Base-by-base conservation (phyloP, 805 yeast genomes). In the Danielozyma ontarioensis region DNA sequence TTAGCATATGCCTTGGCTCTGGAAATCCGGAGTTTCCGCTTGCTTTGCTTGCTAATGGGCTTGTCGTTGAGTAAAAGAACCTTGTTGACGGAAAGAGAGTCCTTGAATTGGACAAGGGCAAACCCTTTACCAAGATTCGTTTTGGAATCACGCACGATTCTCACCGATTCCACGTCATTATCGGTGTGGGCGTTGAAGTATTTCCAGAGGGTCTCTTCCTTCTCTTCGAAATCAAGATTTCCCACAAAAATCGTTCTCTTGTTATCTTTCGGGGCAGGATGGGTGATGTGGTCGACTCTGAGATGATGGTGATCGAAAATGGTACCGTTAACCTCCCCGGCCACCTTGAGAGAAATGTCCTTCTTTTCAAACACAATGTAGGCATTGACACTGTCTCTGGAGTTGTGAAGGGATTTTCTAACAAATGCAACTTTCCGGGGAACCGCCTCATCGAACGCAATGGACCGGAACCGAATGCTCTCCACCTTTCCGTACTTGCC, bases 41-140 rank as follows among this genome's bases (percentile, higher is more conserved):
- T 60, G 35, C 61, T 64, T 25, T 55, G 58, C 19, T 58, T 55
- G 6, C 56, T 49, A 43, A 74, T 56, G 37, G 78, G 75, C 62
- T 84, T 80, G 29, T 77, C 90, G 56, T 89, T 76, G 40, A 86
- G 63, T 38, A 87, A 60, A 34, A 93, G 59, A 1, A 96, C 97
- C 53, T 85, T 83, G 41, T 80, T 78, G 7, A 93, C 96, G 27
- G 80, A 68, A 35, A 80, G 61, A 1, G 74, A 46, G 50, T 84
- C 90, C 40, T 70, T 74, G 65, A 89, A 93, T 59, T 90, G 97
- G 23, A 93, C 88, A 55, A 89, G 85, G 4, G 96, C 98, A 64
- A 93, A 89, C 4, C 99, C 99, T 63, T 93, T 93, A 42, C 98
- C 99, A 38, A 90, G 69, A 50, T 93, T 90, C 15, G 97, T 90